These are phyloP conservation scores for Podospora sp. DNA, from an alignment of 495 filamentous ascomycete species.

Conservation along the genomic window DNA sequence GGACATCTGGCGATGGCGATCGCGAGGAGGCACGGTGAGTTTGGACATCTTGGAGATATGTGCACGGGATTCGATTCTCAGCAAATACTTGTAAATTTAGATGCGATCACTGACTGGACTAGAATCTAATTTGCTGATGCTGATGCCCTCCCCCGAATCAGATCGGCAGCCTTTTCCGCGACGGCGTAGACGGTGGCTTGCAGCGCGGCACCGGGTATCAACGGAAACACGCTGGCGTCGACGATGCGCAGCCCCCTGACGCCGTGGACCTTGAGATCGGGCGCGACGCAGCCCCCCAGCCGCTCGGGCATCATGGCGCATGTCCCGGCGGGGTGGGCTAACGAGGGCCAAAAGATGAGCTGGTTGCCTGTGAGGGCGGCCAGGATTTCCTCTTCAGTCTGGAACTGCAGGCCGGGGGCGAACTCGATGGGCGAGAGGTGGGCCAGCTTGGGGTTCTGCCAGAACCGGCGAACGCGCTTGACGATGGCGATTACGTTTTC, in stretches of 20 bases:
- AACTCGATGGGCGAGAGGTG: slow-evolving; percentile 43
- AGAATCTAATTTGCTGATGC: no score
- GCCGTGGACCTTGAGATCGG: slow-evolving; percentile 57
- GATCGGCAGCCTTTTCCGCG: slow-evolving; percentile 41
- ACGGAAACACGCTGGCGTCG: slow-evolving; percentile 49
- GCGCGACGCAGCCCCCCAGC: slow-evolving; percentile 52
- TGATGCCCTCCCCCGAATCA: slow-evolving; percentile 14
- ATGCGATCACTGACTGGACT: no score
- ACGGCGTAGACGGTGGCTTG: slow-evolving; percentile 44
- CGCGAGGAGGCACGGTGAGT: not conserved
- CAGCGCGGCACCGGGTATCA: slow-evolving; percentile 37
- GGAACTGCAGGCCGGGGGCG: slow-evolving; percentile 50
- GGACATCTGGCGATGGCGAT: not conserved
- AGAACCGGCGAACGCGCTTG: slow-evolving; percentile 49
- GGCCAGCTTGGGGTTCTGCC: slow-evolving; percentile 44
- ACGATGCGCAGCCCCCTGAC: slow-evolving; percentile 53
- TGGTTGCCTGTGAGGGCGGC: slow-evolving; percentile 21
- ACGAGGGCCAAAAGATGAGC: slow-evolving; percentile 19
- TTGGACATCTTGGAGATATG: not conserved
- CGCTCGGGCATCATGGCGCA: slow-evolving; percentile 46
- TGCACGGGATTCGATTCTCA: not conserved
- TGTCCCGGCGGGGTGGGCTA: slow-evolving; percentile 39
- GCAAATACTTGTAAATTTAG: no score
- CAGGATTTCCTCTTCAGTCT: slow-evolving; percentile 47
- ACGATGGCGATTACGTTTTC: slow-evolving; percentile 47